phyloP scores from a whole-genome alignment of 768 basidiomycete genomes.

The Stropharia rugosoannulata region DNA sequence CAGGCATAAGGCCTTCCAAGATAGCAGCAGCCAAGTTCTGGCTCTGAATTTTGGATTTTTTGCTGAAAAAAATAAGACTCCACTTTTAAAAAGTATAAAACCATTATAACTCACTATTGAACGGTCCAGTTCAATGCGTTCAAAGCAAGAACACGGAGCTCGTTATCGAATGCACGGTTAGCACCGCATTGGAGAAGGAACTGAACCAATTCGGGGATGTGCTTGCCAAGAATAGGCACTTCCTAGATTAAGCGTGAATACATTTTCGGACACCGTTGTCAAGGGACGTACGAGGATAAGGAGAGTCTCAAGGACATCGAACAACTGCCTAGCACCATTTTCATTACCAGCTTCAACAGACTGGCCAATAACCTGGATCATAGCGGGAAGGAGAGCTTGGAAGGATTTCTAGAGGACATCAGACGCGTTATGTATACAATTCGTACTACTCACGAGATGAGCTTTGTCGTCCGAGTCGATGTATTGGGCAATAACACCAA shows the following conservation, averaged over 20 bases:
- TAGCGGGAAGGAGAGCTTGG: slow-evolving; percentile 81
- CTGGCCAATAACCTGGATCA: slow-evolving; percentile 88
- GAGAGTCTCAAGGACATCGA: slow-evolving; percentile 95
- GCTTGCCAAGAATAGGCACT: slow-evolving; percentile 87
- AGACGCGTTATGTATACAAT: neutral
- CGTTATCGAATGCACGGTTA: slow-evolving; percentile 71
- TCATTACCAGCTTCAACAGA: slow-evolving; percentile 80
- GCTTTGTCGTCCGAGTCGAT: slow-evolving; percentile 85
- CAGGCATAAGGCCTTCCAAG: slow-evolving; percentile 89
- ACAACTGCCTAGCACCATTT: slow-evolving; percentile 79
- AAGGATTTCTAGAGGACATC: slow-evolving; percentile 64
- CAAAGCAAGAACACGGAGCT: slow-evolving; percentile 85
- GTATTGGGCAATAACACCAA: slow-evolving; percentile 92
- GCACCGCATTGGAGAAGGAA: slow-evolving; percentile 87
- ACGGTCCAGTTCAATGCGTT: slow-evolving; percentile 97
- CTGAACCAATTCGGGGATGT: slow-evolving; percentile 82
- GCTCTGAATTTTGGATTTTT: slow-evolving; percentile 93
- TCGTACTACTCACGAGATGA: slow-evolving; percentile 63
- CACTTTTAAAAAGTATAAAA: neutral
- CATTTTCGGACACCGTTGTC: neutral
- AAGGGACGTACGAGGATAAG: slow-evolving; percentile 72
- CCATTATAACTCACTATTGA: slow-evolving; percentile 67
- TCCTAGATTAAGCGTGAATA: slow-evolving; percentile 51
- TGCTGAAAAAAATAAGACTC: slow-evolving; percentile 47
- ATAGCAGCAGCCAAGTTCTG: slow-evolving; percentile 83